phyloP scores from a whole-genome alignment of 2,329 filamentous ascomycete genomes.

The Pseudogymnoascus sp. region DNA sequence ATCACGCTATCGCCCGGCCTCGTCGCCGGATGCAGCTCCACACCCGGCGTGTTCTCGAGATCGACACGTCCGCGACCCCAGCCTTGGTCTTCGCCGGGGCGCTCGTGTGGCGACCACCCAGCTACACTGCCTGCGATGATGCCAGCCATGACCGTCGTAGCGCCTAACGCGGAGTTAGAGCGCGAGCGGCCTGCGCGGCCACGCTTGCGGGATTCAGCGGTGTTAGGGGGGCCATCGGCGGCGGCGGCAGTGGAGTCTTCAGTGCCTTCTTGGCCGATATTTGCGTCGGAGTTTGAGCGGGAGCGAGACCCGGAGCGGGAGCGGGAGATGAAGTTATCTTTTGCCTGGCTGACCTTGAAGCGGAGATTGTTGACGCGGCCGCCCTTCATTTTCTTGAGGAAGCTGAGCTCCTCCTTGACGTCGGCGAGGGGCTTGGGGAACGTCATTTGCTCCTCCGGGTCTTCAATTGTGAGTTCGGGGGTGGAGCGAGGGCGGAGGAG shows the following conservation, averaged over 20 bases:
- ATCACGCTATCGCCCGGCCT: constrained; percentile 39
- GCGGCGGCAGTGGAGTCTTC: constrained; percentile 45
- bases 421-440: constrained; percentile 68
- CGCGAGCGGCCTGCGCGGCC: constrained; percentile 59
- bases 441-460: constrained; percentile 54
- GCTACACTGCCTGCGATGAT: constrained; percentile 70
- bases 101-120: constrained; percentile 69
- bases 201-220: constrained; percentile 53
- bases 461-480: constrained; percentile 47
- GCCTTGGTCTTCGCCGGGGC: constrained; percentile 52
- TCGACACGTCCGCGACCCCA: constrained; percentile 23
- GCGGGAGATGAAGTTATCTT: constrained; percentile 56
- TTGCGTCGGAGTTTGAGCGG: constrained; percentile 57
- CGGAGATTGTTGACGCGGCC: constrained; percentile 74
- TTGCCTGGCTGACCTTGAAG: constrained; percentile 68
- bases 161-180: constrained; percentile 60
- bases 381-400: constrained; percentile 71
- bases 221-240: constrained; percentile 40
- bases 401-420: constrained; percentile 71
- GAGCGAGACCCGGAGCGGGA: constrained; percentile 56
- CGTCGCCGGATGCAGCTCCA: constrained; percentile 42
- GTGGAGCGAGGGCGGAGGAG: constrained; percentile 22
- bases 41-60: constrained; percentile 33
- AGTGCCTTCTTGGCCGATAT: no score
- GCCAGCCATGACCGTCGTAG: constrained; percentile 74